phyloP scores from a whole-genome alignment of 352 stramenopile genomes.

The Phytophthora nicotianae region DNA sequence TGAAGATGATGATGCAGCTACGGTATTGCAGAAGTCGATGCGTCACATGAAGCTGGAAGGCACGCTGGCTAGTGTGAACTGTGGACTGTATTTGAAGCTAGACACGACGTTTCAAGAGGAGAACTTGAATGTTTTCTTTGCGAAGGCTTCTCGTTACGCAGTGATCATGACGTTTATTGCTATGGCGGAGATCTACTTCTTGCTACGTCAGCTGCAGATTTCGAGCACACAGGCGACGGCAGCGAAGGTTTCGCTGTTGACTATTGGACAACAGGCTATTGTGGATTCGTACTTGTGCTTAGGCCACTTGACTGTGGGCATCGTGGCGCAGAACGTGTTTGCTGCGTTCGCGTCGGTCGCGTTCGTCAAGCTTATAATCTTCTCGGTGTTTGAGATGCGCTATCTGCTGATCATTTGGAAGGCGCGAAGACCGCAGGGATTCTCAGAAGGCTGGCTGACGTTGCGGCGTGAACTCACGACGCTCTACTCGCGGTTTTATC shows the following conservation, averaged over 20 bases:
- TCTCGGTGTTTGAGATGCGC: constrained; percentile 99
- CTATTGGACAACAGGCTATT: constrained; percentile 86
- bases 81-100: constrained; percentile 74
- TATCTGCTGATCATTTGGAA: constrained; percentile 98
- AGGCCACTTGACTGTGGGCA: constrained; percentile 94
- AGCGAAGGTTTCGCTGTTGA: constrained; percentile 81
- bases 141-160: constrained; percentile 78
- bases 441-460: constrained; percentile 86
- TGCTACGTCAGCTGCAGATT: constrained; percentile 85
- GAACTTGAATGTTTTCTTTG: constrained; percentile 84
- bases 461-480: constrained; percentile 93
- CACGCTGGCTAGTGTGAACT: constrained; percentile 79
- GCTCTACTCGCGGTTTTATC: constrained; percentile 97
- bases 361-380: constrained; percentile 99
- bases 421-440: constrained; percentile 86
- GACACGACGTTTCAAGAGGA: constrained; percentile 82
- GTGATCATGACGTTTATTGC: constrained; percentile 88
- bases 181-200: constrained; percentile 86
- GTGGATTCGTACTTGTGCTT: constrained; percentile 96
- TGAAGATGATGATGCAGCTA: constrained; percentile 43
- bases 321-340: constrained; percentile 95
- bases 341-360: constrained; percentile 95
- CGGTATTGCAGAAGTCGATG: constrained; percentile 44
- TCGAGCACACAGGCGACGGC: constrained; percentile 86
- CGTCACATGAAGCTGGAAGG: constrained; percentile 57